Percentiles rank a stretch among this genome's conserved stretches.
These are phyloP conservation scores for Physaria fendleri DNA, from an alignment of 345 rosid genomes.

Conservation along the genomic window DNA sequence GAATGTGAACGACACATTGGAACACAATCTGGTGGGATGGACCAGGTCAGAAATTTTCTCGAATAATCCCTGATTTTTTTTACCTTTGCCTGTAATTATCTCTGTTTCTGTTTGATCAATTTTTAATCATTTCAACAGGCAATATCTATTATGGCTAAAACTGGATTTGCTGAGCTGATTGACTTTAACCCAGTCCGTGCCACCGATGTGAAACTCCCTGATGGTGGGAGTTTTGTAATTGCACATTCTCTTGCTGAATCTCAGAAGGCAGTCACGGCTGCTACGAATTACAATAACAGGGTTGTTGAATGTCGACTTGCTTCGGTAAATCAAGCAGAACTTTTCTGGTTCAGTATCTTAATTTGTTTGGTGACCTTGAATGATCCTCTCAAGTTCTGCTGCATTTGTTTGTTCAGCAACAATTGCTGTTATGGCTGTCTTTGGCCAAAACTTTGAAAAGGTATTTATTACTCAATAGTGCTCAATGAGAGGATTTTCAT, in stretches of 20 bases:
- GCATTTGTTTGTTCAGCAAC: slow-evolving; percentile 96
- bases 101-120: background rate
- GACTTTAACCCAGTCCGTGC: slow-evolving; percentile 97
- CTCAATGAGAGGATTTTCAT: background rate
- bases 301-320: slow-evolving; percentile 96
- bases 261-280: slow-evolving; percentile 96
- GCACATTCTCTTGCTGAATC: slow-evolving; percentile 96
- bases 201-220: slow-evolving; percentile 93
- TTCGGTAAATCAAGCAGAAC: slow-evolving; percentile 48
- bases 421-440: slow-evolving; percentile 87
- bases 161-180: slow-evolving; percentile 98
- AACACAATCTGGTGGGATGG: slow-evolving; percentile 99
- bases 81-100: background rate
- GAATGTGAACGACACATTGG: slow-evolving; percentile 95
- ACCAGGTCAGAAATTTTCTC: slow-evolving; percentile 51
- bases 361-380: background rate
- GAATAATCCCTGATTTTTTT: background rate
- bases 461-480: slow-evolving; percentile 29
- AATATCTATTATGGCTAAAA: slow-evolving; percentile 91
- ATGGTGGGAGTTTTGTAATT: slow-evolving; percentile 89
- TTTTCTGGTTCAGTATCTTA: background rate
- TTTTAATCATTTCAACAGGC: slow-evolving; percentile 45
- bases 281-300: slow-evolving; percentile 87
- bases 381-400: slow-evolving; percentile 70
- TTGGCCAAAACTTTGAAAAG: slow-evolving; percentile 62